Conservation (phyloP, 768 basidiomycete genomes). For the Termitomyces bulborhizus region DNA sequence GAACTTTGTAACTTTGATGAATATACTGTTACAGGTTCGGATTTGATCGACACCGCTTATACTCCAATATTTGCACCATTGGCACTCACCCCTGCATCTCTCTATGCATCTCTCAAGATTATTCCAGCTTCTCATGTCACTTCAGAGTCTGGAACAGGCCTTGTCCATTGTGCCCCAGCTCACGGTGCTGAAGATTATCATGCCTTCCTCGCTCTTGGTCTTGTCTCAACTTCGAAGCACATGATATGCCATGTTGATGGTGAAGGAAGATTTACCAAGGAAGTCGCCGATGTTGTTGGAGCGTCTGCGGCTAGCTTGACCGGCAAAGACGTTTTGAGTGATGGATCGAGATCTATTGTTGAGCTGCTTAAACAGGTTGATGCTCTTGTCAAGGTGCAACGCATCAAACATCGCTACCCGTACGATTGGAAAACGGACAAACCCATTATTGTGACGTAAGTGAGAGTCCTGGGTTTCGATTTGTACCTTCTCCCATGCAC, state of each 20-base stretch:
- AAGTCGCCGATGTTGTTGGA: conserved; percentile 55
- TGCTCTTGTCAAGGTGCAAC: conserved; percentile 59
- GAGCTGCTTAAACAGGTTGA: conserved; percentile 49
- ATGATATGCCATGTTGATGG: conserved; percentile 80
- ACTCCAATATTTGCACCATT: conserved; percentile 49
- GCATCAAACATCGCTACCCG: conserved; percentile 83
- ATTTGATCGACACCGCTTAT: conserved; percentile 59
- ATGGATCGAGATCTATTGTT: conserved; percentile 64
- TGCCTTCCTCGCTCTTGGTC: conserved; percentile 53
- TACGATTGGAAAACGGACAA: conserved; percentile 96
- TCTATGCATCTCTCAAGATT: conserved; percentile 38
- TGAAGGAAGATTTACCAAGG: conserved; percentile 62
- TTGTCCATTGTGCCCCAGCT: conserved; percentile 94
- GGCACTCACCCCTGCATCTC: conserved; percentile 20
- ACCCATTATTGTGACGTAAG: conserved; percentile 86
- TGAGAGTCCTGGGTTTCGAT: not conserved
- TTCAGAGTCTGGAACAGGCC: conserved; percentile 83
- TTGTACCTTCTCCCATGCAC: not conserved
- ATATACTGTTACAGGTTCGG: conserved; percentile 30
- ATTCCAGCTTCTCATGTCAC: conserved; percentile 77
- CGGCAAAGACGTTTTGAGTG: conserved; percentile 68
- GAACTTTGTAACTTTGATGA: not conserved
- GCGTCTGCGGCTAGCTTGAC: conserved; percentile 41
- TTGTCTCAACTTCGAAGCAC: conserved; percentile 36
- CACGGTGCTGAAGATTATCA: conserved; percentile 93